Evolutionary conservation across 2,329 filamentous ascomycete genomes (phyloP).

Genomic region (Stylonectria norvegica): DNA sequence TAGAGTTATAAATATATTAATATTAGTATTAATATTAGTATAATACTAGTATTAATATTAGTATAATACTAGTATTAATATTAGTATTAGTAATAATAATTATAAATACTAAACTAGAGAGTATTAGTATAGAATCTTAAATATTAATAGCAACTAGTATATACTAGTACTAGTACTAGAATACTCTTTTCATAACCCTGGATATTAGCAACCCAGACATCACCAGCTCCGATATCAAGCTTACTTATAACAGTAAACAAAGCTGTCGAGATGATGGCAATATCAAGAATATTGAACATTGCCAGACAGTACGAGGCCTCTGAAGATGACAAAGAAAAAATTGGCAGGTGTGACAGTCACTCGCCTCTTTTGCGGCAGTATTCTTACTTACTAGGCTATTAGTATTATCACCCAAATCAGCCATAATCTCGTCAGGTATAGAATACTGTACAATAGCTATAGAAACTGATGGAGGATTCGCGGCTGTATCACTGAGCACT

Average conservation of each 20-base stretch:
- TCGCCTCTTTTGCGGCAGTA: neutral
- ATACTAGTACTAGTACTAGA: no score
- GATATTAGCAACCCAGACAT: conserved; percentile 16
- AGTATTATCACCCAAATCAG: neutral
- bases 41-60: no score
- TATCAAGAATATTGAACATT: conserved; percentile 12
- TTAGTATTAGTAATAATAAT: no score
- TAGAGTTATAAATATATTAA: no score
- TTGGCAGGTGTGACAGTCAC: neutral
- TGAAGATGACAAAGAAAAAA: conserved; percentile 3
- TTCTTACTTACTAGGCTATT: neutral
- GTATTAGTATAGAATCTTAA: no score
- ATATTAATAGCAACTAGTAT: no score
- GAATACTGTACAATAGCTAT: neutral
- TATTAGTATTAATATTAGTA: no score
- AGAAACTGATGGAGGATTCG: neutral
- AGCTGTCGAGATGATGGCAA: conserved; percentile 11
- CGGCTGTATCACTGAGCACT: neutral
- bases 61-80: no score
- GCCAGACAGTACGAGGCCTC: conserved; percentile 1
- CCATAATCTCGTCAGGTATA: neutral
- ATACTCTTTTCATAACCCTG: no score
- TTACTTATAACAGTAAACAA: conserved; percentile 12
- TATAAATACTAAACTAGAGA: no score
- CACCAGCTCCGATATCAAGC: conserved; percentile 6